phyloP scores from a whole-genome alignment of 1,139 yeast genomes.

The Sugiyamaella sp. region DNA sequence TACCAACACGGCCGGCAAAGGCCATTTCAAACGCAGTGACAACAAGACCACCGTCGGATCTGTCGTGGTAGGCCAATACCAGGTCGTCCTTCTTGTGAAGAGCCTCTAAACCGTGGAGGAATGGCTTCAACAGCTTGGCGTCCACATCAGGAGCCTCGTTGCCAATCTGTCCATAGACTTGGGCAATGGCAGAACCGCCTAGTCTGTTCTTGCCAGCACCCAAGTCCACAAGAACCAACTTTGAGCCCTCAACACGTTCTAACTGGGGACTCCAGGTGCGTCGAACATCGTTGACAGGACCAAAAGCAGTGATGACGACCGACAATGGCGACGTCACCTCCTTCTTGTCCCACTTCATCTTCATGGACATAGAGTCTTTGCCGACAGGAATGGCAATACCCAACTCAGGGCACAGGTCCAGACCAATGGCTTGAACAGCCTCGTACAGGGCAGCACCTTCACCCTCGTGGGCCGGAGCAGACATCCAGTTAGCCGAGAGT shows the following conservation, averaged over 20 bases:
- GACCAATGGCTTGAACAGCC: slow-evolving; percentile 95
- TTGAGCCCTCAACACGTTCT: slow-evolving; percentile 51
- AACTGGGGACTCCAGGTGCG: slow-evolving; percentile 96
- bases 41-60: slow-evolving; percentile 95
- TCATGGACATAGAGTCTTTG: slow-evolving; percentile 99
- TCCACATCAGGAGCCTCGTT: slow-evolving; percentile 79
- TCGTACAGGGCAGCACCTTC: slow-evolving; percentile 95
- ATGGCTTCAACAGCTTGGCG: slow-evolving; percentile 60
- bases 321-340: slow-evolving; percentile 96
- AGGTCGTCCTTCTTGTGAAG: slow-evolving; percentile 65
- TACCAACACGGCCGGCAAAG: slow-evolving; percentile 90
- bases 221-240: slow-evolving; percentile 79
- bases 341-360: slow-evolving; percentile 91
- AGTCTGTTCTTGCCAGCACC: slow-evolving; percentile 59
- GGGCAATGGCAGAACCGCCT: slow-evolving; percentile 96
- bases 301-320: slow-evolving; percentile 89
- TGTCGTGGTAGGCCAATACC: slow-evolving; percentile 91
- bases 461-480: slow-evolving; percentile 93
- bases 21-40: slow-evolving; percentile 93
- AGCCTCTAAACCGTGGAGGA: slow-evolving; percentile 66
- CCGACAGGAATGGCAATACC: slow-evolving; percentile 97
- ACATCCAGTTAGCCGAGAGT: slow-evolving; percentile 99
- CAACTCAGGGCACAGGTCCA: slow-evolving; percentile 91
- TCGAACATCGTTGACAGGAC: slow-evolving; percentile 80
- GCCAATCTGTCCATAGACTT: slow-evolving; percentile 88